Evolutionary conservation across 75 land plant species (phyloP).

Genomic region (Azolla pinnata): DNA sequence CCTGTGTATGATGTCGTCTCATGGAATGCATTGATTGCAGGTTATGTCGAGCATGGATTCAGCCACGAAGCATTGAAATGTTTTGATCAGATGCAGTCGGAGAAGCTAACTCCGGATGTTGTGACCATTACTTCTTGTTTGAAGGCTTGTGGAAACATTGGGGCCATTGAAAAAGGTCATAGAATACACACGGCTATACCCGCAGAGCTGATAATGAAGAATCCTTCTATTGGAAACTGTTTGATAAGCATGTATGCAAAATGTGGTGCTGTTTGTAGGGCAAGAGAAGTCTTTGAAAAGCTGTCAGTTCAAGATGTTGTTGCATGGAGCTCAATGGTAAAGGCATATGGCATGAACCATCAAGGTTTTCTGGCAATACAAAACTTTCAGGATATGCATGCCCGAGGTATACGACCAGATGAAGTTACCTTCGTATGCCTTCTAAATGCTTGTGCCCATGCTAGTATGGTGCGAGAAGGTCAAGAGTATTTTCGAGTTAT

Average conservation of each 20-base stretch:
- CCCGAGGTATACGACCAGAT: conserved; percentile 9
- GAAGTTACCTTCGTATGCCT: conserved; percentile 23
- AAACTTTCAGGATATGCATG: conserved; percentile 14
- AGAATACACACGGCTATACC: conserved; percentile 1
- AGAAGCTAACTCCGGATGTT: conserved; percentile 11
- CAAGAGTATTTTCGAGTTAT: conserved; percentile 6
- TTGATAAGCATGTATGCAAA: conserved; percentile 26
- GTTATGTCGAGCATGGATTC: conserved; percentile 39
- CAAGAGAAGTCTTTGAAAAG: conserved; percentile 16
- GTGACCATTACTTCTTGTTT: conserved; percentile 18
- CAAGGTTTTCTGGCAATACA: conserved; percentile 8
- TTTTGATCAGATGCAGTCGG: conserved; percentile 21
- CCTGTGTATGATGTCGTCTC: conserved; percentile 45
- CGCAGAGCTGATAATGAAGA: background rate
- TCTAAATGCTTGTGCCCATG: conserved; percentile 15
- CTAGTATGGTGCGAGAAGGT: conserved; percentile 14
- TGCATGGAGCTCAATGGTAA: conserved; percentile 33
- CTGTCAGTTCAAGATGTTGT: conserved; percentile 15
- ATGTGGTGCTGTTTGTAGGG: conserved; percentile 23
- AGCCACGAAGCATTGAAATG: conserved; percentile 8
- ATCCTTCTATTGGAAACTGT: conserved; percentile 23
- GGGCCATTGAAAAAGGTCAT: conserved; percentile 17
- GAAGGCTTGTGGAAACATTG: conserved; percentile 20
- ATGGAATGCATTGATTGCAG: conserved; percentile 69
- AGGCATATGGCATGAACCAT: conserved; percentile 15